Evolutionary conservation across 2,329 filamentous ascomycete species (phyloP).

Genomic region (Aspergillus fijiensis): DNA sequence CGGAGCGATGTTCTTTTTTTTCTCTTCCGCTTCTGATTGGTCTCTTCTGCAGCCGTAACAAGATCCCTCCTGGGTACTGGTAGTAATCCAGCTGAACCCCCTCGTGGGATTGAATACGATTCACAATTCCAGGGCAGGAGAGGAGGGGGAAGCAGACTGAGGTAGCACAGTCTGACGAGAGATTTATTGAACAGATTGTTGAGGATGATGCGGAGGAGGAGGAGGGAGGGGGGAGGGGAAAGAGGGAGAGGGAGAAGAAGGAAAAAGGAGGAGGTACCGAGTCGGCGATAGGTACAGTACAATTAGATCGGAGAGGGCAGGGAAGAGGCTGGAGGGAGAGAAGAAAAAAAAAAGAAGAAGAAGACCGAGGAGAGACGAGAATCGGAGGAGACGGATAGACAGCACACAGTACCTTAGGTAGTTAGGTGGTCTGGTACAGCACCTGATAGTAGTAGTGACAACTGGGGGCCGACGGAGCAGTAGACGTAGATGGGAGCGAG

Average conservation of each 20-base stretch:
- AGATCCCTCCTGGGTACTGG: background rate
- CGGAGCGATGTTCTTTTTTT: background rate
- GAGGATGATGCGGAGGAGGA: background rate
- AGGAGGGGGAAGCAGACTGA: background rate
- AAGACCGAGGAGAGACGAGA: no score
- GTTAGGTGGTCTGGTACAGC: no score
- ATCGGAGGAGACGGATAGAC: no score
- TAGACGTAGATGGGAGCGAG: no score
- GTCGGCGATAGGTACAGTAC: background rate
- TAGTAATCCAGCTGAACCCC: background rate
- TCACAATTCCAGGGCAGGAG: background rate
- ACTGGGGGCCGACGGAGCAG: background rate
- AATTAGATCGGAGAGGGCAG: no score
- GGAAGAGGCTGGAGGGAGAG: no score
- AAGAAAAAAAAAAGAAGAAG: no score
- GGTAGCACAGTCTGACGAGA: conserved; percentile 6
- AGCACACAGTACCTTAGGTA: no score
- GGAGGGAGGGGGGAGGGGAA: background rate
- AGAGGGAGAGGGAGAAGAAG: background rate
- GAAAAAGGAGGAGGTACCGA: background rate
- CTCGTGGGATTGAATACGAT: background rate
- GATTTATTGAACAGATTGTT: background rate
- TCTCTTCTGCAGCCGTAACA: conserved; percentile 4
- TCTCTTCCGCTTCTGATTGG: conserved; percentile 4
- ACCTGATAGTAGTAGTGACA: background rate